Evolutionary conservation across 1,139 yeast species (phyloP).

Genomic region (Candida albicans): DNA sequence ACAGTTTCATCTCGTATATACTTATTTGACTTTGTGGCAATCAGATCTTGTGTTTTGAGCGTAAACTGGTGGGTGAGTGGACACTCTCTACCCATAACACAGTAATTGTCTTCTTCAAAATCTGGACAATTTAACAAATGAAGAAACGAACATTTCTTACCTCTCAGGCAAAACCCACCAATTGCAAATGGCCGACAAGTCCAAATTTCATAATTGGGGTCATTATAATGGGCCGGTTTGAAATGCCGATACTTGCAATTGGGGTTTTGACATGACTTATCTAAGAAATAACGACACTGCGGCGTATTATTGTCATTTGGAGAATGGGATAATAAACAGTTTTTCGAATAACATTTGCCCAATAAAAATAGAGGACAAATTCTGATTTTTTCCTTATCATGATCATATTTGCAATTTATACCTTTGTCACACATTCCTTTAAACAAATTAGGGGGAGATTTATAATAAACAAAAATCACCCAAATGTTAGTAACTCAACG

Average conservation of each 20-base stretch:
- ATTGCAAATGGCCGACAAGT: constrained; percentile 68
- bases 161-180: constrained; percentile 68
- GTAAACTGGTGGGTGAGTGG: constrained; percentile 46
- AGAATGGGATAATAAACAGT: constrained; percentile 59
- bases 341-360: constrained; percentile 47
- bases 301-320: constrained; percentile 67
- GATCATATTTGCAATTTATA: constrained; percentile 53
- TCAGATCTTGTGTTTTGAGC: constrained; percentile 28
- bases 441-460: constrained; percentile 20
- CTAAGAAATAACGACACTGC: constrained; percentile 54
- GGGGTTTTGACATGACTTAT: constrained; percentile 53
- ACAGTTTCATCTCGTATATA: constrained; percentile 19
- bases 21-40: constrained; percentile 21
- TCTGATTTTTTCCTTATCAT: constrained; percentile 50
- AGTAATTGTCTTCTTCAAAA: constrained; percentile 57
- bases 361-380: constrained; percentile 53
- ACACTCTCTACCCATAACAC: constrained; percentile 53
- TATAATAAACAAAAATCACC: constrained; percentile 17
- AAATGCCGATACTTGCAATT: constrained; percentile 56
- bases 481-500: constrained; percentile 18
- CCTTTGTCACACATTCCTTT: constrained; percentile 57
- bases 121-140: constrained; percentile 75
- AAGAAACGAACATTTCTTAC: constrained; percentile 53
- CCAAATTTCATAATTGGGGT: constrained; percentile 42
- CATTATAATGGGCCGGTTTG: constrained; percentile 35